phyloP scores from a whole-genome alignment of 495 filamentous ascomycete genomes.

The Articulospora tetracladia region DNA sequence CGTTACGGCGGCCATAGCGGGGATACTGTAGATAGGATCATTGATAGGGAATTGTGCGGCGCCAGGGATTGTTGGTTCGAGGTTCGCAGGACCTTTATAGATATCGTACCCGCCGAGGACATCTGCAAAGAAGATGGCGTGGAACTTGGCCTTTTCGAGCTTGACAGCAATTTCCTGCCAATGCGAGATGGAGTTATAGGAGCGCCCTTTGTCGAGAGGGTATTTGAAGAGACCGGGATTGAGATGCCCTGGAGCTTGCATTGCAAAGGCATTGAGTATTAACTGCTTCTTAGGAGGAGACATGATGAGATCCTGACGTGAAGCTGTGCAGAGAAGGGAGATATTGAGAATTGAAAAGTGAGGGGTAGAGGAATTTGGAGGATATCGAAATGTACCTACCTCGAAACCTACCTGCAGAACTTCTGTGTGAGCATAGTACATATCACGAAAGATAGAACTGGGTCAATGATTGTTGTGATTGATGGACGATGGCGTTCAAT shows the following conservation, averaged over 20 bases:
- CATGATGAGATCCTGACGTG: too few relatives aligned
- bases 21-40: constrained; percentile 17
- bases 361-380: neutral
- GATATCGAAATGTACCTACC: neutral
- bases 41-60: constrained; percentile 60
- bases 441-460: neutral
- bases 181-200: constrained; percentile 49
- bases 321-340: constrained; percentile 4
- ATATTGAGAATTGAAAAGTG: too few relatives aligned
- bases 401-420: neutral
- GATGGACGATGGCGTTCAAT: neutral
- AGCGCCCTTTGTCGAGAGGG: constrained; percentile 46
- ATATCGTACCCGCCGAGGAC: constrained; percentile 56
- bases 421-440: too few relatives aligned
- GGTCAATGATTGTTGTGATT: neutral
- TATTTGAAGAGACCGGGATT: constrained; percentile 61
- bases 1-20: constrained; percentile 18
- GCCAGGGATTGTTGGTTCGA: constrained; percentile 47
- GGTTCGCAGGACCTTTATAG: constrained; percentile 49
- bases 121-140: constrained; percentile 61
- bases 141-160: constrained; percentile 54
- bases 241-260: constrained; percentile 46
- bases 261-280: constrained; percentile 57
- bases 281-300: constrained; percentile 37
- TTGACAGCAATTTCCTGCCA: constrained; percentile 55